Base-by-base conservation (phyloP, 768 basidiomycete species). In the Cystobasidiopsis lactophilus region DNA sequence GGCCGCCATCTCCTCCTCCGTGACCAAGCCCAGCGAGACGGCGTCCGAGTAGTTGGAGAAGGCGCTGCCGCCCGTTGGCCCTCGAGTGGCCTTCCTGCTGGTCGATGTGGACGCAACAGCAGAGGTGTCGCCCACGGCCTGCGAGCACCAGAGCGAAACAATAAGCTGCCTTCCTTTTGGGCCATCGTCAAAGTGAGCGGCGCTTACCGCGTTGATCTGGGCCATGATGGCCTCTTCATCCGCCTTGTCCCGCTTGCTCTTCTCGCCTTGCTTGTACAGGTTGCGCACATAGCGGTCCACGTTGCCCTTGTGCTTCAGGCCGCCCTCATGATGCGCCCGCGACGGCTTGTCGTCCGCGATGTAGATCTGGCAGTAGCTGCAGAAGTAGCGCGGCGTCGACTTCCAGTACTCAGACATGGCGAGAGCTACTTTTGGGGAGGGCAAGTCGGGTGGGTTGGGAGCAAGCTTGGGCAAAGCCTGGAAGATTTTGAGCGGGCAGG, bases 361-460 rank as follows among this genome's bases (percentile, higher is more conserved):
- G 70, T 80, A 95, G 57, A 85, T 86, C 48, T 86, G 82, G 71
- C 93, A 96, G 71, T 95, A 95, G 65, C 88, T 86, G 78, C 88
- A 93, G 65, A 47, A 43, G 19, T 11, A 43, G 23, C 11, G 27
- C 41, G 27, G 41, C 41, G 10, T 43, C 19, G 23, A n/a, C n/a
- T n/a, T n/a, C n/a, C n/a, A n/a, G n/a, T n/a, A n/a, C 11, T 19
- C 23, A 43, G 19, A 11, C 23, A 43, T 7, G 41, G 41, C 11
- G 19, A 43, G 41, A 43, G 23, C 19, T 43, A 7, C 38, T 13
- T 39, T n/a, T n/a, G n/a, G n/a, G n/a, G n/a, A n/a, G n/a, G n/a
- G n/a, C n/a, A n/a, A n/a, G n/a, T n/a, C n/a, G n/a, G n/a, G n/a
- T n/a, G n/a, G n/a, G n/a, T n/a, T n/a, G n/a, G n/a, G n/a, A n/a